Base-by-base conservation (phyloP, 2,329 filamentous ascomycete species). In the Dactylellina drechsleri region DNA sequence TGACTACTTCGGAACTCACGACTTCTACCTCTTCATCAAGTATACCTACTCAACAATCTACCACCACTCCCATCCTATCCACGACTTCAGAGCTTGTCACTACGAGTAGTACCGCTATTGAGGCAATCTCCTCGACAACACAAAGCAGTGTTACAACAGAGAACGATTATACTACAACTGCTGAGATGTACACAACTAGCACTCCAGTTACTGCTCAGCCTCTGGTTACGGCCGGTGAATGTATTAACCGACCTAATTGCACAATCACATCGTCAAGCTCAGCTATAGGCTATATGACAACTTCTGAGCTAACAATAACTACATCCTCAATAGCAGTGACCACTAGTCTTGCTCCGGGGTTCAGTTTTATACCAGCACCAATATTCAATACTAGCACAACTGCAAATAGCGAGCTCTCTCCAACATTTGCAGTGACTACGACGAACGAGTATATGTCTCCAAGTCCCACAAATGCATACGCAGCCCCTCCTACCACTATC, bases 191-290 rank as follows among this genome's bases (percentile, higher is more conserved):
- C 31, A 7, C 31, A 36, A 36, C 31, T 36, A 36, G 31, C 31
- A 36, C 31, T 10, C 31, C 2, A 36, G 31, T 7, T 36, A 36
- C 31, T 13, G 40, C 50, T 5, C n/a, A 45, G 20, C 8, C 52
- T 40, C 23, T 43, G 40, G 18, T 40, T 23, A 36, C 57, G 10
- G 61, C 57, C 8, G 66, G 28, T 0, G 23, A 62, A 8, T 70
- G 66, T 8, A 28, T 70, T 10, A 70, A 70, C 23, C 66, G 61
- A 50, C 66, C 66, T 23, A 57, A 68, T 41, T 68, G 65, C 18
- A 10, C 47, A 26, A 28, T 18, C 18, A 56, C 52, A 23, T 2
- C 26, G 1, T 36, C 65, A 56, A 68, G 10, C 31, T 36, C 31
- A 10, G 31, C 31, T 36, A 3, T 36, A 3, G 31, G 31, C 10